Base-by-base conservation (phyloP, 2,329 filamentous ascomycete species). In the Verruconis gallopava region DNA sequence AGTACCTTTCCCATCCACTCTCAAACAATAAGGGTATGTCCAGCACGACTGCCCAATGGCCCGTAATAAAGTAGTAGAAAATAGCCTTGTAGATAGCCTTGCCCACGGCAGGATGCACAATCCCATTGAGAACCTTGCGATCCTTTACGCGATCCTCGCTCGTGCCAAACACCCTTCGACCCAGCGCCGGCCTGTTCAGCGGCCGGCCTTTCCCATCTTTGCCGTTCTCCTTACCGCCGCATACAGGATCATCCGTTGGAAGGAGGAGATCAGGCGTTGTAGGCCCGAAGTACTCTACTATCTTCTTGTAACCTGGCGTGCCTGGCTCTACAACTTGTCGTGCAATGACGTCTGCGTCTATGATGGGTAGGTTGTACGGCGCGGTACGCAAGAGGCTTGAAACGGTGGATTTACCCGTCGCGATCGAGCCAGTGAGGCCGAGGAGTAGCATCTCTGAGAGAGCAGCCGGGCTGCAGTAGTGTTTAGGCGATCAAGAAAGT, bases 401-500 rank as follows among this genome's bases (percentile, higher is more conserved):
- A 43, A 95, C 86, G 50, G 89, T 98, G 36, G 89, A 94, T 73
- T 98, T 98, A 60, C 91, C 91, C 4, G 91, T 98, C 46, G 91
- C 91, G 57, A 98, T 96, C 47, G 88, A 94, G 58, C 91, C 91
- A 5, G 91, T 98, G 19, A 98, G 77, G 44, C 91, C 91, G 53
- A 98, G 86, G 55, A 98, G 78, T 38, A 96, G 75, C 91, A 96
- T 96, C 14, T 1, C 40, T 32, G 2, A 4, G 14, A 30, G n/a
- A 14, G 40, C 38, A 11, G 11, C 25, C 11, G 25, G 25, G 25
- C 11, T 30, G 25, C 11, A 30, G 11, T 30, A 11, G 25, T 11
- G 25, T 11, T 11, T 30, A 13, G 25, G 25, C 11, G 25, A 13
- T 30, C 13, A 30, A n/a, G n/a, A n/a, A n/a, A n/a, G n/a, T n/a